Base-by-base conservation (phyloP, 225 moss, liverwort and hornwort genomes). In the Straminergon stramineum region DNA sequence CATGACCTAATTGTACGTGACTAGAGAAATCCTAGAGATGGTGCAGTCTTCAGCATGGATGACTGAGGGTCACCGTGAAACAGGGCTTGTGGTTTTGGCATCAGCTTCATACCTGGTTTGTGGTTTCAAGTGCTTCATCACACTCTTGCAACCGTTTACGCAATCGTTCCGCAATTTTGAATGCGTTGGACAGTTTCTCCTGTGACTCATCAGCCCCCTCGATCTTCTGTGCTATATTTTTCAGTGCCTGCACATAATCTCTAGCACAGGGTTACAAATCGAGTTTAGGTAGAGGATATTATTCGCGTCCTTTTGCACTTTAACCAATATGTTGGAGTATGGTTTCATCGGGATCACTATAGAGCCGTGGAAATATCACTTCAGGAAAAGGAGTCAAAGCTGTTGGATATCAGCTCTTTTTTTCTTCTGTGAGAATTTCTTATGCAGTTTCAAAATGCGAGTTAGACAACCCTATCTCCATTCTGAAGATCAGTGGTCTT, bases 201-300 rank as follows among this genome's bases (percentile, higher is more conserved):
- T 96, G 93, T 61, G 94, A 93, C 73, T 94, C 94, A 87, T 93
- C 93, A 91, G 94, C 92, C 53, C 91, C 95, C 90, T 95, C 93
- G 20, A 96, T 92, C 86, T 90, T 95, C 76, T 93, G 92, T 77
- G 91, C 90, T 78, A 93, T 91, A 89, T 86, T 92, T 89, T 92
- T 92, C 61, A 96, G 92, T 16, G 95, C 93, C 96, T 96, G 95
- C 88, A 78, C 45, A 75, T 34, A n/a, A 45, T 85, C 32, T 87
- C 78, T 21, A n/a, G 81, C 60, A 52, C 64, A 41, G 37, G 57
- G 57, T 84, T 79, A 67, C 51, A 39, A 75, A 69, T 91, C 55
- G n/a, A 79, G 87, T 76, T 60, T 28, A 21, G 70, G 21, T 41
- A 17, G 41, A 84, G 39, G 27, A 41, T 17, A 26, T 84, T 31